Conservation (phyloP, 2,329 filamentous ascomycete species). For the Fusarium keratoplasticum region DNA sequence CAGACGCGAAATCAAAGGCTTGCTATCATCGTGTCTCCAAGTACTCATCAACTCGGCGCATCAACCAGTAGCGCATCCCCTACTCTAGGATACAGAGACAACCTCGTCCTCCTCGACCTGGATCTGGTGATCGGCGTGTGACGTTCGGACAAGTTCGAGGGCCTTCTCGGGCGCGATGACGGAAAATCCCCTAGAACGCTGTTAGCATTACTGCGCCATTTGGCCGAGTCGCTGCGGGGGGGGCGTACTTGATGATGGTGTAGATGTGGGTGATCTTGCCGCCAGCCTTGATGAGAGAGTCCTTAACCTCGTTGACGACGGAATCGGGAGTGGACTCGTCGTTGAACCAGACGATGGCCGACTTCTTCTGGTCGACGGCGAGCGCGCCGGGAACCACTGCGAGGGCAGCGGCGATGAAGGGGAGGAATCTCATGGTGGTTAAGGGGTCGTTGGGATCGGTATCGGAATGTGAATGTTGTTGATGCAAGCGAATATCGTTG, state of each 20-base stretch:
- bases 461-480: not conserved
- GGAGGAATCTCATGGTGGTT: slow-evolving; percentile 71
- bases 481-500: not conserved
- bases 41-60: slow-evolving; percentile 10
- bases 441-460: slow-evolving; percentile 1
- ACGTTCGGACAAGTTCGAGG: slow-evolving; percentile 74
- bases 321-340: slow-evolving; percentile 71
- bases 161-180: slow-evolving; percentile 77
- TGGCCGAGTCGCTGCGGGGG: not conserved
- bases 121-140: slow-evolving; percentile 62
- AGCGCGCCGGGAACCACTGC: slow-evolving; percentile 68
- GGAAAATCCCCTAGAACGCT: slow-evolving; percentile 75
- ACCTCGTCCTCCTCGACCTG: slow-evolving; percentile 81
- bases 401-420: slow-evolving; percentile 65
- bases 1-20: slow-evolving; percentile 22
- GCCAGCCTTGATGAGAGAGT: slow-evolving; percentile 75
- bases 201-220: slow-evolving; percentile 39
- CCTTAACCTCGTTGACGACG: slow-evolving; percentile 77
- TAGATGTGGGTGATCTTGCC: slow-evolving; percentile 86
- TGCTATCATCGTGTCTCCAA: slow-evolving; percentile 19
- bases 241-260: slow-evolving; percentile 71
- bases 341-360: slow-evolving; percentile 83
- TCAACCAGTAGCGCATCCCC: not conserved
- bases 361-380: slow-evolving; percentile 75
- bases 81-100: slow-evolving; percentile 58